phyloP scores from a whole-genome alignment of 1,284 basidiomycete species.

The Lentinula novae-zelandiae region DNA sequence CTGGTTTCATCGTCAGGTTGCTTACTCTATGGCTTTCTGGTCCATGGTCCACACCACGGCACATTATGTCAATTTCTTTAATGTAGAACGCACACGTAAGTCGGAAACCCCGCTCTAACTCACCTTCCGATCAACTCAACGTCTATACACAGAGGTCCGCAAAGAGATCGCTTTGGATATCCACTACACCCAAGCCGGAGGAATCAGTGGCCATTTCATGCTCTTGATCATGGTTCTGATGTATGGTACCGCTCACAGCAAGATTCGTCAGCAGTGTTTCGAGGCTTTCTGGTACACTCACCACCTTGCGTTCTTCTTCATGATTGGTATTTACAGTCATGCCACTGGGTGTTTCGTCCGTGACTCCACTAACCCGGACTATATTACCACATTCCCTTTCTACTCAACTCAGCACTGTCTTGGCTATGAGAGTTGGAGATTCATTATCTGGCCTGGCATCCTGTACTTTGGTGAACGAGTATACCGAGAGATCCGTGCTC shows the following conservation, averaged over 20 bases:
- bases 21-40: constrained; percentile 88
- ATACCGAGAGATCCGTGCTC: constrained; percentile 74
- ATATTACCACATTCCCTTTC: constrained; percentile 71
- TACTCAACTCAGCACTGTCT: constrained; percentile 79
- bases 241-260: constrained; percentile 81
- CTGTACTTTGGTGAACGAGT: constrained; percentile 83
- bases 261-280: constrained; percentile 82
- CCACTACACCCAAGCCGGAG: constrained; percentile 82
- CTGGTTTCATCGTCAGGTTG: constrained; percentile 90
- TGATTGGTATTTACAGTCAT: constrained; percentile 83
- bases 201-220: constrained; percentile 89
- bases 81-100: constrained; percentile 76
- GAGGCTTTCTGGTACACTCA: constrained; percentile 95
- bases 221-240: constrained; percentile 84
- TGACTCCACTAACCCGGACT: constrained; percentile 68
- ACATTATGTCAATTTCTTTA: constrained; percentile 90
- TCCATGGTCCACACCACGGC: constrained; percentile 83
- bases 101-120: constrained; percentile 15
- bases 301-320: constrained; percentile 89
- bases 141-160: constrained; percentile 62
- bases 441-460: constrained; percentile 83
- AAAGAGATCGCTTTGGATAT: constrained; percentile 72
- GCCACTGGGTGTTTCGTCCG: constrained; percentile 93
- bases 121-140: constrained; percentile 2
- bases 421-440: constrained; percentile 84